Evolutionary conservation across 225 moss, liverwort and hornwort species (phyloP), one percentile per base, ranked within the genome.

Genomic region (Thuidium tamariscinum): DNA sequence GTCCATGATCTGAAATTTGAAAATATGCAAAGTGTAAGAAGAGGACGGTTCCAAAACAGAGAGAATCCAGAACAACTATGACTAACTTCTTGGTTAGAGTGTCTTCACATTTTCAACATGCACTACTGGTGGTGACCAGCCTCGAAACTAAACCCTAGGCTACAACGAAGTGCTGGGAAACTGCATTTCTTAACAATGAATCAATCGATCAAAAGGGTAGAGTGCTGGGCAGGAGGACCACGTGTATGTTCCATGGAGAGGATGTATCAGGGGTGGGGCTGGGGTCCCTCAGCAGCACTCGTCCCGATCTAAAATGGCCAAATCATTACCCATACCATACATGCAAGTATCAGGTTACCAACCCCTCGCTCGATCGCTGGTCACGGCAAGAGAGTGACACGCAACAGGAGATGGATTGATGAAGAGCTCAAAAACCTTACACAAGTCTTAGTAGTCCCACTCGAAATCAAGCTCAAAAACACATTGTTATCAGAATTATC

Each of bases 1-100:
- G 90, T 94, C 96, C 91, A 98, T 87, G 74, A 97, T 92, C 98
- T 98, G 97, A 82, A 81, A 86, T 64, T 82, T 56, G 74, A 42
- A 74, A 82, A 74, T 74, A 75, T 52, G 55, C 55, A n/a, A 49
- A 74, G 63, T 81, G 81, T 87, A 82, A 87, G 87, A 81, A 66
- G 56, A 55, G 46, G 65, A n/a, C 23, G 17, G 80, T 64, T 81
- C 51, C 61, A 72, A 37, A 81, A 62, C 71, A 70, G 61, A 72
- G 37, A 57, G 79, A 85, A 36, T 69, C 69, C 67, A 57, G 10
- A 79, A 44, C 46, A 80, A 71, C 37, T 37, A 62, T 8, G 30
- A 51, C 72, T 36, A 72, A 80, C 80, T 61, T 72, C 71, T 46
- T n/a, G n/a, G n/a, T 48, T n/a, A 68, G 27, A 79, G 69, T 59